Evolutionary conservation across 176 grass and related monocot species (phyloP).

Genomic region (Oryza meyeriana): DNA sequence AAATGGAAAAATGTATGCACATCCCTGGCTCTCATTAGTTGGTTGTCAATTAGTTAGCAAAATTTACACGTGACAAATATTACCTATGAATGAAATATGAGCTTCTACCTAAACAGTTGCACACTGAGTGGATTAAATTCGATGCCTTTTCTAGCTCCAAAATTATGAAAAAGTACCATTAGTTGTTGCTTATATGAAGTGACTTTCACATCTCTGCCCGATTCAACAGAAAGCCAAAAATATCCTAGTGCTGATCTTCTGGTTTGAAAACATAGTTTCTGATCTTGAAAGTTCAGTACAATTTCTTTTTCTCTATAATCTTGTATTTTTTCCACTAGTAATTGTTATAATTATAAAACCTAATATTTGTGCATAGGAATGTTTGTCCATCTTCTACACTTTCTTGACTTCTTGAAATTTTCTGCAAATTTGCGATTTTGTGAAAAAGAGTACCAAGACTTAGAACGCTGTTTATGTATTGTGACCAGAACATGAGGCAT

Average conservation of each 20-base stretch:
- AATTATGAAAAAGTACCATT: not conserved
- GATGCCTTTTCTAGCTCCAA: not conserved
- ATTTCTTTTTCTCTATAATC: not conserved
- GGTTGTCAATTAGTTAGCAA: not conserved
- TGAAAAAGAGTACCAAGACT: not conserved
- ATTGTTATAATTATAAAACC: not conserved
- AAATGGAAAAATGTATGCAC: not conserved
- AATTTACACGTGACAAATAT: not conserved
- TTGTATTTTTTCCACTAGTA: not conserved
- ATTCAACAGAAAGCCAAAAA: not conserved
- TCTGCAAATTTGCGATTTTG: not conserved
- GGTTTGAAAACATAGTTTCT: not conserved
- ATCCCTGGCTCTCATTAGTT: not conserved
- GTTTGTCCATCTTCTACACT: not conserved
- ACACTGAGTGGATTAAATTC: not conserved
- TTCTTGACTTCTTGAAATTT: not conserved
- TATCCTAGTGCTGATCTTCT: not conserved
- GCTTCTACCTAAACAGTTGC: not conserved
- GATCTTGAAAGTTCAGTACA: not conserved
- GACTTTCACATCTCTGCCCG: not conserved
- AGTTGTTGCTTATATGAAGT: constrained; percentile 2
- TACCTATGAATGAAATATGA: not conserved
- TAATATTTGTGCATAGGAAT: constrained; percentile 1
- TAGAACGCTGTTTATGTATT: not conserved
- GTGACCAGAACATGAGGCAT: not conserved